phyloP scores from a whole-genome alignment of 208 protist species.

The Leishmania arabica region DNA sequence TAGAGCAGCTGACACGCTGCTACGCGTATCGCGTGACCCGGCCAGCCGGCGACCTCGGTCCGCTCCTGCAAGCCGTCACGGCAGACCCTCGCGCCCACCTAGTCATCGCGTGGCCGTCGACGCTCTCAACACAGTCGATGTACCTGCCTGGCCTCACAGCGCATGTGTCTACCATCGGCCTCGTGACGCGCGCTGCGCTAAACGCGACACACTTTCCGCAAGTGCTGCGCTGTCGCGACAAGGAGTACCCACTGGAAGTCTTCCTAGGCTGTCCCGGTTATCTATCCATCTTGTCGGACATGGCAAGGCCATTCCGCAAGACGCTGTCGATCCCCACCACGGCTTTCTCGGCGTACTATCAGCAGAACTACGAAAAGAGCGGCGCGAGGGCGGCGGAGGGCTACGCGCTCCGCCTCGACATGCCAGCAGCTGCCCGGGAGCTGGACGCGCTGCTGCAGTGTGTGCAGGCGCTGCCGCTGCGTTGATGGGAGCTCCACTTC shows the following conservation, averaged over 20 bases:
- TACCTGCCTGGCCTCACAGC: constrained; percentile 32
- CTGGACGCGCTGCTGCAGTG: constrained; percentile 11
- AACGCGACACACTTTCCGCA: constrained; percentile 26
- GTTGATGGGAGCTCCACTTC: background rate
- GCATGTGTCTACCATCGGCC: constrained; percentile 31
- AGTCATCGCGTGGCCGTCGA: constrained; percentile 36
- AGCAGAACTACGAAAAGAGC: constrained; percentile 22
- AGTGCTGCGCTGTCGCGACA: constrained; percentile 27
- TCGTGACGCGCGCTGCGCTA: constrained; percentile 17
- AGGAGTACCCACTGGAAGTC: constrained; percentile 40
- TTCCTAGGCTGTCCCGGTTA: constrained; percentile 79
- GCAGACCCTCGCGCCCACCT: constrained; percentile 28
- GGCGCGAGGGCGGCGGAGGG: background rate
- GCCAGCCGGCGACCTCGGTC: constrained; percentile 47
- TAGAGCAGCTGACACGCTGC: constrained; percentile 30
- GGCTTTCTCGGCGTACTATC: constrained; percentile 32
- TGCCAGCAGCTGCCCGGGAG: background rate
- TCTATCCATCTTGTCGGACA: constrained; percentile 35
- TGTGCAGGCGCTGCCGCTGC: constrained; percentile 11
- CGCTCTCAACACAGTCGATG: constrained; percentile 18
- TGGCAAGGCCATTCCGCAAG: constrained; percentile 29
- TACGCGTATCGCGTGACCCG: constrained; percentile 29
- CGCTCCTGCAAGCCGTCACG: constrained; percentile 47
- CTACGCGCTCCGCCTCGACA: constrained; percentile 11
- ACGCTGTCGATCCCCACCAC: constrained; percentile 28